Evolutionary conservation across 2,329 filamentous ascomycete genomes (phyloP), one percentile per base, ranked within the genome.

Genomic region (Xylariaceae sp.): DNA sequence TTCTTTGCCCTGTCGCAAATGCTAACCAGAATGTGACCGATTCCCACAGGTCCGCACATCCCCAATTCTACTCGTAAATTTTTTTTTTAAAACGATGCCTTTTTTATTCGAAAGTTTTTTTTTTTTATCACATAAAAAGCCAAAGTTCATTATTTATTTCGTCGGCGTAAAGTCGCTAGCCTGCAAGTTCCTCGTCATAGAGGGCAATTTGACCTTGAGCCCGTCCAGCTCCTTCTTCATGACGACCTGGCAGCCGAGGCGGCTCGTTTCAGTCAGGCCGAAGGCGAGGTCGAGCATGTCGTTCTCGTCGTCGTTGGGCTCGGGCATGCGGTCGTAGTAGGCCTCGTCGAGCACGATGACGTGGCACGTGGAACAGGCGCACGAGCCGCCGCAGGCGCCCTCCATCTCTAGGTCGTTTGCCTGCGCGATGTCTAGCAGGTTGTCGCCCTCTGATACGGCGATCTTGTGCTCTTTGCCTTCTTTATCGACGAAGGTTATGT

Each of bases 321-420:
- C 87, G 63, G 84, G 80, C 76, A 91, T 90, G 72, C 81, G 83
- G 62, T 92, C 87, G 73, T 87, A 92, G 72, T 84, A 80, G 3
- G 81, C 80, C 44, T 88, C 83, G 66, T 87, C 84, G 55, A 82
- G 73, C 39, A 96, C 88, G 59, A 96, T 91, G 54, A 95, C 86
- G 73, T 96, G 91, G 75, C 91, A 96, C 4, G 91, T 96, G 54
- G 88, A 94, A 75, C 91, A 96, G 52, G 91, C 91, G 73, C 91
- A 96, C 35, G 89, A 94, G 27, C 91, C 94, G 63, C 94, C 94
- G 68, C 94, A 99, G 9, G 94, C 94, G 58, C 94, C 91, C 77
- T 99, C 94, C 92, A 99, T 97, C 72, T 99, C 94, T 42, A 99
- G 77, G 68, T 97, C 92, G 72, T 97, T 83, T 45, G 88, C 89